Conservation (phyloP, 805 yeast genomes). For the Saccharomycopsis selenospora region DNA sequence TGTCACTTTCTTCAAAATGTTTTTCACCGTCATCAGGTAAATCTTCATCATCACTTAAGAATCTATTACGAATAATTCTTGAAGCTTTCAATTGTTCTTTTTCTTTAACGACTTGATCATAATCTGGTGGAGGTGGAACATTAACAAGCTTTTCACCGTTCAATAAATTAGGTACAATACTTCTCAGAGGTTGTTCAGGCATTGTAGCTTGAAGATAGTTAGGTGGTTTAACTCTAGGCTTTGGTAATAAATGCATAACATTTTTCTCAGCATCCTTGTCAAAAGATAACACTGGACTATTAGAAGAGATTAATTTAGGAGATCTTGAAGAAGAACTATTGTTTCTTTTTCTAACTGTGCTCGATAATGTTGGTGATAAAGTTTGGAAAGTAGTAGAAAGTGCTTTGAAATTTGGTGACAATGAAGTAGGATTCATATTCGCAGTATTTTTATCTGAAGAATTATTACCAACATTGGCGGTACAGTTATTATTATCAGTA, state of each 20-base stretch:
- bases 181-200: background rate
- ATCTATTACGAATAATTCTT: background rate
- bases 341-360: background rate
- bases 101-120: constrained; percentile 13
- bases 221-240: constrained; percentile 20
- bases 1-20: constrained; percentile 4
- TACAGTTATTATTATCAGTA: too few species aligned
- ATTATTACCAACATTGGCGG: background rate
- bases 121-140: constrained; percentile 21
- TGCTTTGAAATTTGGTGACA: constrained; percentile 20
- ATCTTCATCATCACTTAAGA: background rate
- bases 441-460: background rate
- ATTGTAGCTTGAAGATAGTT: constrained; percentile 9
- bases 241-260: constrained; percentile 12
- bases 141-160: constrained; percentile 9
- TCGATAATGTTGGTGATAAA: constrained; percentile 11
- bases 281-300: background rate
- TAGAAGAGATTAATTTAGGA: background rate
- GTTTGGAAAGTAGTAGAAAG: constrained; percentile 20
- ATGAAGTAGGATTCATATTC: background rate
- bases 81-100: constrained; percentile 2
- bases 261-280: too few species aligned
- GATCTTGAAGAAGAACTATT: background rate
- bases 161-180: background rate
- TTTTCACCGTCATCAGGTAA: background rate